Percentiles rank a stretch among this genome's conserved stretches.
Evolutionary conservation across 2,329 filamentous ascomycete genomes (phyloP).

Genomic region (Botrytis cinerea): DNA sequence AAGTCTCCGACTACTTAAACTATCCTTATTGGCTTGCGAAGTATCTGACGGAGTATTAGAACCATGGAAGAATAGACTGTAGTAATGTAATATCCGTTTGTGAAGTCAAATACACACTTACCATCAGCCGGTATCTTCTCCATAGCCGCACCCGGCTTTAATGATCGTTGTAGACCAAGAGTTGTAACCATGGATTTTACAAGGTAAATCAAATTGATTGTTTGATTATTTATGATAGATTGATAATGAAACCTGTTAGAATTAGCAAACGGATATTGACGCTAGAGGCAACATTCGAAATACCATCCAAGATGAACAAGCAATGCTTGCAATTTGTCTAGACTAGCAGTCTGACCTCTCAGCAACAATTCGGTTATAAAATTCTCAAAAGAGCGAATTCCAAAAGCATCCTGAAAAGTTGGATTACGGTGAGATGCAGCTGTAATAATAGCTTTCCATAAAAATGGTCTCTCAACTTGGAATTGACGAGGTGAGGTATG

Average conservation of each 20-base stretch:
- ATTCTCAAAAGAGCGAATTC: constrained; percentile 27
- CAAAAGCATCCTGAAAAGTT: constrained; percentile 23
- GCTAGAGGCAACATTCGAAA: not conserved
- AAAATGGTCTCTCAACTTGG: constrained; percentile 25
- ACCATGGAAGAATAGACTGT: not conserved
- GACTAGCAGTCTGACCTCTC: constrained; percentile 32
- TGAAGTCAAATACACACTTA: not conserved
- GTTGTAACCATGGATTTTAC: constrained; percentile 9
- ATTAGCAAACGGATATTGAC: not conserved
- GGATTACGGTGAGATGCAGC: constrained; percentile 26
- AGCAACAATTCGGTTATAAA: constrained; percentile 26
- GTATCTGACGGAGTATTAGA: constrained; percentile 24
- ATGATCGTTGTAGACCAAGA: not conserved
- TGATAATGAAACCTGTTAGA: constrained; percentile 29
- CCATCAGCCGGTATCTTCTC: not conserved
- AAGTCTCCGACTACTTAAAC: constrained; percentile 21
- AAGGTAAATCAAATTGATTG: constrained; percentile 29
- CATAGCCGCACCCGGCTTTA: not conserved
- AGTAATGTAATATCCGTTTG: not conserved
- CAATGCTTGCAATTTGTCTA: constrained; percentile 39
- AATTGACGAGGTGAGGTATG: constrained; percentile 24
- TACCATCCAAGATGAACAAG: constrained; percentile 38
- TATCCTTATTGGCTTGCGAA: constrained; percentile 26
- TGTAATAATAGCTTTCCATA: constrained; percentile 28
- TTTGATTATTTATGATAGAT: constrained; percentile 32